A percentile compares a stretch with the other conserved stretches of the same genome.
Conservation (phyloP, 805 yeast species). For the Pichia kluyveri region DNA sequence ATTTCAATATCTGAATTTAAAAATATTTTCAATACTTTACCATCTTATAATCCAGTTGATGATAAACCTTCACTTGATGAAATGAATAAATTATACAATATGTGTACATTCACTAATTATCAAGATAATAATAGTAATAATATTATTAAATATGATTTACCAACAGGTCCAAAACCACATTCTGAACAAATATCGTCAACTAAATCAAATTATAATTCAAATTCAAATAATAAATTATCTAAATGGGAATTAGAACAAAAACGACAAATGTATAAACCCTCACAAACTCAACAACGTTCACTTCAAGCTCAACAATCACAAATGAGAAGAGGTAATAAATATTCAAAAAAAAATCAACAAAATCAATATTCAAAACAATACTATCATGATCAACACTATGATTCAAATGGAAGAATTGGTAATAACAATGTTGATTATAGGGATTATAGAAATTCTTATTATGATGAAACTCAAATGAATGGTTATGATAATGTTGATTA, state of each 20-base stretch:
- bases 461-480: background rate
- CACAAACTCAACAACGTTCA: background rate
- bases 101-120: slow-evolving; percentile 2
- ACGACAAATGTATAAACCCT: background rate
- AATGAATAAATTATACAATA: slow-evolving; percentile 14
- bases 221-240: background rate
- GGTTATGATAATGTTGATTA: background rate
- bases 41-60: slow-evolving; percentile 9
- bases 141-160: background rate
- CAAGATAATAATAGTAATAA: too few relatives aligned
- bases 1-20: slow-evolving; percentile 26
- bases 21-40: slow-evolving; percentile 16
- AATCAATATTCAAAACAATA: too few relatives aligned
- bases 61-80: slow-evolving; percentile 20
- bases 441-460: background rate
- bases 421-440: background rate
- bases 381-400: background rate
- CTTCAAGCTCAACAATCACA: background rate
- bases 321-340: background rate
- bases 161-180: background rate
- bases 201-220: background rate
- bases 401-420: background rate
- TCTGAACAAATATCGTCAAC: too few relatives aligned
- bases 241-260: background rate
- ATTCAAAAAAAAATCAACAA: too few relatives aligned